These are phyloP conservation scores for Hyaloscypha bicolor DNA, from an alignment of 495 filamentous ascomycete species.

Conservation along the genomic window DNA sequence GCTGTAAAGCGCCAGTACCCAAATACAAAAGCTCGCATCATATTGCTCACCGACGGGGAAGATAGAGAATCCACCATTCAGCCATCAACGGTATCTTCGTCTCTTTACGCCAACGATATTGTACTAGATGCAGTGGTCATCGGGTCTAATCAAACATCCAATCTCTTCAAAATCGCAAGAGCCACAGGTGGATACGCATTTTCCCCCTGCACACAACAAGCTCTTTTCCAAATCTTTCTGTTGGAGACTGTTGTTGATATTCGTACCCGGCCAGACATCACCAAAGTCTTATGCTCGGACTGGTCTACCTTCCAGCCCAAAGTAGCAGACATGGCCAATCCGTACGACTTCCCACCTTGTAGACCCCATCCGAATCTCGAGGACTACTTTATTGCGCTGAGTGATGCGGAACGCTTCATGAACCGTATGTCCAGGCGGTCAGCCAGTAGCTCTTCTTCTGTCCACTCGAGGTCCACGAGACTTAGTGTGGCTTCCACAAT, in stretches of 20 bases:
- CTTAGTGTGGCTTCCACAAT: constrained; percentile 17
- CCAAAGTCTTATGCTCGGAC: background rate
- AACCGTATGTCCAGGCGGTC: constrained; percentile 19
- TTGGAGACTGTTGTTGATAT: constrained; percentile 27
- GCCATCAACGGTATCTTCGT: background rate
- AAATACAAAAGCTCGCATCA: constrained; percentile 22
- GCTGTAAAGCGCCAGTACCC: constrained; percentile 12
- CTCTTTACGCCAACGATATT: constrained; percentile 14
- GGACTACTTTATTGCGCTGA: constrained; percentile 27
- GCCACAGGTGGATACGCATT: constrained; percentile 30
- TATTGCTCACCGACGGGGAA: constrained; percentile 29
- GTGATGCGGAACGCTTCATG: constrained; percentile 22
- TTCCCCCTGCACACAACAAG: constrained; percentile 13
- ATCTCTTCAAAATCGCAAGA: constrained; percentile 25
- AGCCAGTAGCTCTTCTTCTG: constrained; percentile 10
- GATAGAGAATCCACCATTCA: constrained; percentile 17
- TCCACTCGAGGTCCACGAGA: constrained; percentile 8
- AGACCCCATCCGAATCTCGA: constrained; percentile 20
- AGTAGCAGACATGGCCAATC: constrained; percentile 18
- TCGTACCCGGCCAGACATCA: constrained; percentile 20
- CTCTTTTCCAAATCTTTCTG: constrained; percentile 28
- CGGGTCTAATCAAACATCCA: constrained; percentile 6
- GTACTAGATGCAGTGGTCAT: constrained; percentile 20
- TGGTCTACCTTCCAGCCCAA: constrained; percentile 19
- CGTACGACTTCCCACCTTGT: constrained; percentile 19